Conservation (phyloP, 1,284 basidiomycete genomes). For the Abortiporus biennis region DNA sequence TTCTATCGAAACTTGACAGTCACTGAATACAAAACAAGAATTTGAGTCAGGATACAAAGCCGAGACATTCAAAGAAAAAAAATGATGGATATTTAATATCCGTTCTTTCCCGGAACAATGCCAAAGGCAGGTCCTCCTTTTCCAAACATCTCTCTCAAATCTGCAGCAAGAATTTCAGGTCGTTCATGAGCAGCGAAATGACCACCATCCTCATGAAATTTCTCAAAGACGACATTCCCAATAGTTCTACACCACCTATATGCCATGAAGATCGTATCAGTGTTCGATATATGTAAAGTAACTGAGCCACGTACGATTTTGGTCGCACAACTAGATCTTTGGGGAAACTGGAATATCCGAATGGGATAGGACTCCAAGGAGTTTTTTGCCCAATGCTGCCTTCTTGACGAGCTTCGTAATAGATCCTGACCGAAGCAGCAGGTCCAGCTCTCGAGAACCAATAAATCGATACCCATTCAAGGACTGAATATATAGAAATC, state of each 20-base stretch:
- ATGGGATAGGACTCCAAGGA: not conserved
- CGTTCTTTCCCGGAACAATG: conserved; percentile 10
- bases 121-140: conserved; percentile 11
- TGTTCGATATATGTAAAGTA: not conserved
- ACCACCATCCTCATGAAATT: conserved; percentile 21
- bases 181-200: conserved; percentile 27
- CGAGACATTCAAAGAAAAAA: too few relatives aligned
- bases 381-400: not conserved
- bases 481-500: conserved; percentile 18
- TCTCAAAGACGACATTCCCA: conserved; percentile 22
- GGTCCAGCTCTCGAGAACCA: conserved; percentile 34
- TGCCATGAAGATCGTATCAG: not conserved
- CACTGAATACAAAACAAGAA: too few relatives aligned
- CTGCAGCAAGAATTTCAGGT: conserved; percentile 20
- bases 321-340: conserved; percentile 1
- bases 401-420: too few relatives aligned
- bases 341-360: conserved; percentile 4
- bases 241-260: conserved; percentile 17
- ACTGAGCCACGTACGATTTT: not conserved
- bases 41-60: too few relatives aligned
- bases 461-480: conserved; percentile 35
- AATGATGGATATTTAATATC: too few relatives aligned
- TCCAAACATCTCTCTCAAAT: conserved; percentile 22
- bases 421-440: conserved; percentile 32
- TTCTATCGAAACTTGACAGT: too few relatives aligned